These are phyloP conservation scores for Pseudopithomyces maydicus DNA, from an alignment of 2,329 filamentous ascomycete species.

Conservation along the genomic window DNA sequence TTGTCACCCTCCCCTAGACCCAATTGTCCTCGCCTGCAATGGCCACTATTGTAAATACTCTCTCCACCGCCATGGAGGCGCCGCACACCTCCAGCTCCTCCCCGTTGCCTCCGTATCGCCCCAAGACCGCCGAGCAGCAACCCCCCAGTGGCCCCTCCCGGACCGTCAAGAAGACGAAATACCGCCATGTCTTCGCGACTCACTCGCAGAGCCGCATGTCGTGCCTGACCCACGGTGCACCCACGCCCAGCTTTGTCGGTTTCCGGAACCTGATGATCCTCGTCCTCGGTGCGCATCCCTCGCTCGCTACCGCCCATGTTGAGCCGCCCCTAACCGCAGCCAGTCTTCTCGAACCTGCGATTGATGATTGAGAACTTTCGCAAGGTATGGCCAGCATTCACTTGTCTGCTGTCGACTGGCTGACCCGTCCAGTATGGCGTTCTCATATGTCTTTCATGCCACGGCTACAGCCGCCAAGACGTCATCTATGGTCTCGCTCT, in stretches of 20 bases:
- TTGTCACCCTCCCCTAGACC: neutral
- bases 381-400: slow-evolving; percentile 63
- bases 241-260: slow-evolving; percentile 84
- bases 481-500: slow-evolving; percentile 75
- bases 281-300: slow-evolving; percentile 69
- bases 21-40: slow-evolving; percentile 22
- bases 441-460: slow-evolving; percentile 86
- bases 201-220: slow-evolving; percentile 76
- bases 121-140: slow-evolving; percentile 23
- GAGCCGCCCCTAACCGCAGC: slow-evolving; percentile 25
- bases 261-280: slow-evolving; percentile 97
- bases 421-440: slow-evolving; percentile 76
- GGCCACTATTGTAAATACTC: slow-evolving; percentile 38
- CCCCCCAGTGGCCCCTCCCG: slow-evolving; percentile 19
- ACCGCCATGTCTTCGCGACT: slow-evolving; percentile 88
- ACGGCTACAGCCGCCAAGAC: slow-evolving; percentile 83
- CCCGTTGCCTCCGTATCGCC: slow-evolving; percentile 22
- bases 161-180: slow-evolving; percentile 60
- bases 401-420: slow-evolving; percentile 3
- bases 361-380: slow-evolving; percentile 96
- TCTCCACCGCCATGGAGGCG: slow-evolving; percentile 27
- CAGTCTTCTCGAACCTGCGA: slow-evolving; percentile 90
- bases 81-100: slow-evolving; percentile 26
- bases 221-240: slow-evolving; percentile 83
- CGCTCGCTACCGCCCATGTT: neutral